Base-by-base conservation (phyloP, 169 alveolate species). In the Plasmodium coatneyi region DNA sequence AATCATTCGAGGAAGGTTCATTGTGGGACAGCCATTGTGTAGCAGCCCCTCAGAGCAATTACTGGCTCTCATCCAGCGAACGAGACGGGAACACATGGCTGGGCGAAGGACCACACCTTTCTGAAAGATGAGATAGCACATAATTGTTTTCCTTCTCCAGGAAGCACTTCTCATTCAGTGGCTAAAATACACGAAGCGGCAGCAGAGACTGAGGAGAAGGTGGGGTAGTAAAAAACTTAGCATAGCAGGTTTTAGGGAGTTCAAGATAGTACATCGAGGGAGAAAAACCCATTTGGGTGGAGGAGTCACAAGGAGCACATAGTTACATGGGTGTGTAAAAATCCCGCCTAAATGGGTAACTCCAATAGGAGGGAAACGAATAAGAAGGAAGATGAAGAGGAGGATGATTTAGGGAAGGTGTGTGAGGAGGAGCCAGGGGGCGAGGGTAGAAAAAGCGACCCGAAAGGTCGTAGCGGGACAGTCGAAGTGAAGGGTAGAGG, bases 291-390 rank as follows among this genome's bases (percentile, higher is more conserved):
- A 66, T 1, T 28, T 66, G 16, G 10, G 36, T 3, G 16, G 41
- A 22, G 76, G 30, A 28, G 25, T 34, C 32, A 39, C 28, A 79
- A 19, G 60, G 54, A 19, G 54, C 28, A 36, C 60, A 14, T 30
- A 79, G 3, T 19, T 36, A 6, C 39, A 49, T 41, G 49, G 25
- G 19, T 30, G 6, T 2, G 32, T 49, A 43, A 22, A 28, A 12
- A 80, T 82, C 30, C 66, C 14, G n/a, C 28, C 43, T 82, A 82
- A 82, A 83, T 83, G 92, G 92, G 82, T 66, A 86, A 86, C 70
- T 14, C 81, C 4, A 60, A 82, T 84, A 84, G 36, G 49, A 93
- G 70, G 25, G 92, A 80, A 46, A 43, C 71, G 22, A 81, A 43
- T 36, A 22, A n/a, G 41, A 66, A 78, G 46, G 56, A 83, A 32